Evolutionary conservation across 106 monocot species (phyloP).

Genomic region (Allium cepa): DNA sequence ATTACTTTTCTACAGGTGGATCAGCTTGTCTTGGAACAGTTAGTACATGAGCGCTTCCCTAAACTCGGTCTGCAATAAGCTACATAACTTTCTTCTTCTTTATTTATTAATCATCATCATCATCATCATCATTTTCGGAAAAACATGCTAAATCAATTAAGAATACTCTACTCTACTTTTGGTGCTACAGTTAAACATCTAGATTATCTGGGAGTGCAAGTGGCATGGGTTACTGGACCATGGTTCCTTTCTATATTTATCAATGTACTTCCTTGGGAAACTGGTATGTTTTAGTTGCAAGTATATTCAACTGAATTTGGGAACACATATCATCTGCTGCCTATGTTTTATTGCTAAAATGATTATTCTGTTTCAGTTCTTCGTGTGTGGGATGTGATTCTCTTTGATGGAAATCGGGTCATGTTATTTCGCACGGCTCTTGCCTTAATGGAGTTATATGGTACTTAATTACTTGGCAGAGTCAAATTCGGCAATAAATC

Average conservation of each 20-base stretch:
- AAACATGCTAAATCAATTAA: not conserved
- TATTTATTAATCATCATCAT: not conserved
- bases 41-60: conserved; percentile 88
- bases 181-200: conserved; percentile 85
- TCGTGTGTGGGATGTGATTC: conserved; percentile 94
- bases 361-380: conserved; percentile 48
- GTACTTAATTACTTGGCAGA: conserved; percentile 25
- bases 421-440: conserved; percentile 89
- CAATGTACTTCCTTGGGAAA: conserved; percentile 99
- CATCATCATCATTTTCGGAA: not conserved
- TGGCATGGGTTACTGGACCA: conserved; percentile 97
- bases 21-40: conserved; percentile 93
- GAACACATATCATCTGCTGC: too few relatives aligned
- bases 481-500: too few relatives aligned
- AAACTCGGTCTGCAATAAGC: conserved; percentile 61
- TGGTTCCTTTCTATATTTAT: conserved; percentile 99
- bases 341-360: conserved; percentile 2
- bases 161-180: not conserved
- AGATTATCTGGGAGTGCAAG: conserved; percentile 87
- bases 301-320: not conserved
- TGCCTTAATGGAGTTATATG: conserved; percentile 97
- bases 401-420: conserved; percentile 91
- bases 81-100: not conserved
- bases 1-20: conserved; percentile 61
- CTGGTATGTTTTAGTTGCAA: conserved; percentile 53